Percentiles rank a stretch among this genome's conserved stretches.
phyloP scores from a whole-genome alignment of 1,139 yeast species.

The Yamadazyma buinensis region DNA sequence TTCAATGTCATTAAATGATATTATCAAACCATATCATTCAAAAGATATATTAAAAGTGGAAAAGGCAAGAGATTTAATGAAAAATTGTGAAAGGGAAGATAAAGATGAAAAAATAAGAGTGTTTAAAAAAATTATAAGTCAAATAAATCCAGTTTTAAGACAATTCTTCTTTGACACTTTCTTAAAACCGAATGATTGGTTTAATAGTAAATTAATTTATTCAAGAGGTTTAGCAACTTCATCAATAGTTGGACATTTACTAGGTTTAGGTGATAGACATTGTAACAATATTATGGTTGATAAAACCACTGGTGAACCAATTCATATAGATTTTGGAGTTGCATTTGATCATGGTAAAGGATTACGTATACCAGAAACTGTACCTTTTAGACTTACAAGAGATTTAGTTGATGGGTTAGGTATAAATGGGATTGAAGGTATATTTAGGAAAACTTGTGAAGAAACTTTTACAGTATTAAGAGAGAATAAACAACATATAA shows the following conservation, averaged over 20 bases:
- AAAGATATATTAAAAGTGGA: slow-evolving; percentile 42
- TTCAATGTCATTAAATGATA: slow-evolving; percentile 68
- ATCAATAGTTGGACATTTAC: slow-evolving; percentile 80
- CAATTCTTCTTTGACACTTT: slow-evolving; percentile 71
- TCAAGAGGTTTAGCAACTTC: slow-evolving; percentile 79
- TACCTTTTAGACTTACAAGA: slow-evolving; percentile 87
- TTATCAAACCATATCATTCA: slow-evolving; percentile 58
- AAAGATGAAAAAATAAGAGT: slow-evolving; percentile 44
- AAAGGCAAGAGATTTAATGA: slow-evolving; percentile 67
- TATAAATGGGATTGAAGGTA: slow-evolving; percentile 72
- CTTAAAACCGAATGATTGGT: slow-evolving; percentile 69
- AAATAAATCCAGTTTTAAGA: slow-evolving; percentile 65
- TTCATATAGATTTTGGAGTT: slow-evolving; percentile 94
- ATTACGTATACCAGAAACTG: slow-evolving; percentile 84
- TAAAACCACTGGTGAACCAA: slow-evolving; percentile 75
- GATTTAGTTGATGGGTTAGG: slow-evolving; percentile 95
- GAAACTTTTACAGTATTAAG: slow-evolving; percentile 69
- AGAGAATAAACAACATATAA: slow-evolving; percentile 61
- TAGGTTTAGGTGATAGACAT: slow-evolving; percentile 96
- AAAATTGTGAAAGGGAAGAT: slow-evolving; percentile 47
- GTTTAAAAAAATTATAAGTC: slow-evolving; percentile 46
- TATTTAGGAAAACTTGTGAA: slow-evolving; percentile 70
- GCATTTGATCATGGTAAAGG: slow-evolving; percentile 91
- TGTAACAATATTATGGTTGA: slow-evolving; percentile 88
- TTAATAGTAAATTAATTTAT: slow-evolving; percentile 58